Evolutionary conservation across 2,329 filamentous ascomycete species (phyloP), one percentile per base, ranked within the genome.

Genomic region (Fonsecaea nubica): DNA sequence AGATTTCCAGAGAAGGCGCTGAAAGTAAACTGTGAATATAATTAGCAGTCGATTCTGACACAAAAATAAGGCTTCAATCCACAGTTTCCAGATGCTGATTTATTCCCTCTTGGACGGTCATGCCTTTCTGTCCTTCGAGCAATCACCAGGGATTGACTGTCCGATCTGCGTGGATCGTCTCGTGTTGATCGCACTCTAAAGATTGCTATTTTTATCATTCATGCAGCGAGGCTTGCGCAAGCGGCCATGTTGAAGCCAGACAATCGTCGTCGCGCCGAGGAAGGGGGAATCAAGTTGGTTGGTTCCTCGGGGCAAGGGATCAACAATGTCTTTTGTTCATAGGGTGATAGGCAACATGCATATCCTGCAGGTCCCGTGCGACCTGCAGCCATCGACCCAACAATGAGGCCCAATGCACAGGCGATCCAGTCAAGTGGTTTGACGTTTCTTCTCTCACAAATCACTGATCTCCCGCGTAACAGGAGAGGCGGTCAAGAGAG

Each of bases 1-100:
- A 92, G 73, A 85, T 93, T 73, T 83, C 77, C 36, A 77, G 77
- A 58, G 62, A 71, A 55, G 68, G 72, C 48, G 65, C 63, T 25
- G 76, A 74, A 59, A 80, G 78, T 71, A 81, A 80, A 74, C 71
- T 81, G 68, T 80, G 73, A 74, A 25, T 59, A 66, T 62, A 53
- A 52, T 64, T 69, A 62, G 52, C 45, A 50, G 45, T 48, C 45
- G 45, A 50, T 13, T 25, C 45, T 25, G 45, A 50, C 3, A 50
- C 45, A 21, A 50, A 50, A 50, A 25, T 50, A 13, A 50, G 45
- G 18, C 18, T 25, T 30, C 12, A 50, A 50, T 30, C 21, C 45
- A 50, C 45, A 50, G 21, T 25, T 25, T 8, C 42, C 18, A 48
- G 18, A 18, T 50, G 12, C 25, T 25, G 45, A 25, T 21, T 30